Conservation (phyloP, 164 flowering plant species). For the Kingdonia uniflora region DNA sequence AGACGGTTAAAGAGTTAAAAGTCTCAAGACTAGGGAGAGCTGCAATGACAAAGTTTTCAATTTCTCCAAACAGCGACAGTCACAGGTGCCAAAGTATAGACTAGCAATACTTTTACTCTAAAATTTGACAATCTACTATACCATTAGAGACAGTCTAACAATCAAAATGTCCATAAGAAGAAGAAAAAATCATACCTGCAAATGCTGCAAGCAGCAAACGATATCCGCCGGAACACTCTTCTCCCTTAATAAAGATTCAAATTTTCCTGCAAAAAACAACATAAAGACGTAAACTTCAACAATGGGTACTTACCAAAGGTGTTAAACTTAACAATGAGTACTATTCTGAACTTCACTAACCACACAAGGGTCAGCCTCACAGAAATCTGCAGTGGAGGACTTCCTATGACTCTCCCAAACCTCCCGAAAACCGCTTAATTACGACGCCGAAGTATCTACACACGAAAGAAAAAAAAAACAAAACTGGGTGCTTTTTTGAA, state of each 20-base stretch:
- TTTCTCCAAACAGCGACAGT: no score
- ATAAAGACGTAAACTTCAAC: background rate
- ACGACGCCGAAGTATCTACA: conserved; percentile 58
- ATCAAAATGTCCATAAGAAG: no score
- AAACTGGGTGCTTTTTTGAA: no score
- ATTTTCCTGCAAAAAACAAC: conserved; percentile 41
- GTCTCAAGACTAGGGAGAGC: no score
- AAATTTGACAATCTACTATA: no score
- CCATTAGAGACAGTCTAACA: no score
- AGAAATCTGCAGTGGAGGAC: conserved; percentile 61
- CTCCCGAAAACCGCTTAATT: conserved; percentile 44
- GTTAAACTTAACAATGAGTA: no score
- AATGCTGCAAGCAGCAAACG: conserved; percentile 86
- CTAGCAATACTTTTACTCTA: no score
- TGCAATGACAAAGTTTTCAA: no score
- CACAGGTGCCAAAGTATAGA: no score
- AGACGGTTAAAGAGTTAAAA: no score
- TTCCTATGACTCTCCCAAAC: conserved; percentile 79
- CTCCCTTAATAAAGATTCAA: conserved; percentile 37
- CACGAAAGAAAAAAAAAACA: background rate
- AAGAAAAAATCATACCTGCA: conserved; percentile 61
- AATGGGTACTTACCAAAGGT: background rate
- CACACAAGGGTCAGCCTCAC: conserved; percentile 68
- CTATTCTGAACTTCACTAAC: conserved; percentile 21
- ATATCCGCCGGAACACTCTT: conserved; percentile 54